Evolutionary conservation across 1,284 basidiomycete species (phyloP), one percentile per base, ranked within the genome.

Genomic region (Phylloporus gajari): DNA sequence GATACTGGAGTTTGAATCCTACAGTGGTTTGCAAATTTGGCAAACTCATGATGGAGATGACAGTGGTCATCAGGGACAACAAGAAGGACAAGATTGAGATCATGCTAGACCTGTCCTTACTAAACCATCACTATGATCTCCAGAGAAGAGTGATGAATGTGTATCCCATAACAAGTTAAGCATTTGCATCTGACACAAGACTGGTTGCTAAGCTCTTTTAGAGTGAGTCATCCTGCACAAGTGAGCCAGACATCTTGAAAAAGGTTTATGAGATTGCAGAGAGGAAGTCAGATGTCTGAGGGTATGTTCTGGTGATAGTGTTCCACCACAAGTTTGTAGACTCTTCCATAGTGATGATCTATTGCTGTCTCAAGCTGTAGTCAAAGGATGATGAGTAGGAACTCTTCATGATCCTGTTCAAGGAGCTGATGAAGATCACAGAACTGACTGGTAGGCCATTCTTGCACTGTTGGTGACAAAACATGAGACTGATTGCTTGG

Each of bases 1-100:
- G 62, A 25, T 72, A 83, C 61, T 83, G 81, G 81, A 82, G 83
- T 25, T 61, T 82, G 35, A 73, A 72, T 70, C 51, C 11, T 13
- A 17, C 2, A 5, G 25, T 72, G 7, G 69, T 73, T 44, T 42
- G 70, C 5, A 1, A 65, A 38, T 75, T 75, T 19, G 62, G 40
- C 3, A 32, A 65, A 35, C 48, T 53, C 38, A 25, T 25, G 42
- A 44, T 12, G 42, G 42, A 44, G 46, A 61, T 9, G 12, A 8
- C n/a, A 5, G 58, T 12, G 23, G 11, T 65, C n/a, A 68, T 58
- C 19, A 7, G 65, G 15, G 71, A 71, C 12, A 11, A 44, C 17
- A 27, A 71, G 30, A 15, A 6, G 17, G 56, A 17, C 17, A 2
- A 46, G 9, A 51, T 71, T 25, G 46, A 70, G 35, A 27, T 75